These are phyloP conservation scores for Botrytis squamosa DNA, from an alignment of 2,329 filamentous ascomycete genomes.

Conservation along the genomic window DNA sequence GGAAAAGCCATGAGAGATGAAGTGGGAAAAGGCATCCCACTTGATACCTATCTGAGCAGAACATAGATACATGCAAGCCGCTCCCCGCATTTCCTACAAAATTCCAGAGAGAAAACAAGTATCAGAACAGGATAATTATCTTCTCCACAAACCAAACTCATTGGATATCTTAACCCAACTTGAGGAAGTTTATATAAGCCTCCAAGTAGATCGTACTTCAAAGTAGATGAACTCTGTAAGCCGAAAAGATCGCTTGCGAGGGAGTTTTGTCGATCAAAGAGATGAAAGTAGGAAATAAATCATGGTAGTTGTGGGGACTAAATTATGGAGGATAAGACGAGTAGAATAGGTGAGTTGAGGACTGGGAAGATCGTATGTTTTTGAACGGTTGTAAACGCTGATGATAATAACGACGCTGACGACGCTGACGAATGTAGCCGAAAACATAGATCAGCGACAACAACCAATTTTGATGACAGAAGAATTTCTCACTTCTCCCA, in stretches of 20 bases:
- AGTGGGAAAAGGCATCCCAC: not conserved
- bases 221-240: not conserved
- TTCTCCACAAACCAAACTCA: fast-evolving
- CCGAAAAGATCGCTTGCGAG: not conserved
- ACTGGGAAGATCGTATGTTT: not conserved
- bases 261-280: not conserved
- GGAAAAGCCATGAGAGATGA: not conserved
- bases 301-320: fast-evolving
- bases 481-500: not conserved
- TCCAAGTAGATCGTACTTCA: not conserved
- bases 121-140: fast-evolving
- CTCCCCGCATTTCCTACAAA: not conserved
- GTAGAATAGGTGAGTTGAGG: not conserved
- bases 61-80: not conserved
- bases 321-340: not conserved
- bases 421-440: not conserved
- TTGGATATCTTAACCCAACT: not conserved
- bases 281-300: not conserved
- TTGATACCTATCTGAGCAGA: not conserved
- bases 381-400: not conserved
- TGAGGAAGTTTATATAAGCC: not conserved
- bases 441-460: not conserved
- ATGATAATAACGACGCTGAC: not conserved
- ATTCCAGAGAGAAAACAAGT: not conserved
- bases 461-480: not conserved